Percentiles rank a stretch among this genome's conserved stretches.
These are phyloP conservation scores for Suillus sp. DNA, from an alignment of 768 basidiomycete genomes.

Conservation along the genomic window DNA sequence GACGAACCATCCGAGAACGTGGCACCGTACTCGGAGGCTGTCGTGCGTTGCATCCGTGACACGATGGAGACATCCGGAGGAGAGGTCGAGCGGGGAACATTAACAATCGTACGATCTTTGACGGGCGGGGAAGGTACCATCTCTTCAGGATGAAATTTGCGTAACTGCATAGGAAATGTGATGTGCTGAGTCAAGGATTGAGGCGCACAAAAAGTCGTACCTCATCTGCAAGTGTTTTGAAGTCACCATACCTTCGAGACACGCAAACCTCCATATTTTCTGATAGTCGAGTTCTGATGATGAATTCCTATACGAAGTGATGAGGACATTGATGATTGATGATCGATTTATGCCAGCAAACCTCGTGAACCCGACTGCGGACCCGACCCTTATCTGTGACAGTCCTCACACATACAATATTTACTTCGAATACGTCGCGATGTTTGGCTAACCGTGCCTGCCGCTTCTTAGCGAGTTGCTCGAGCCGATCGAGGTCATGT, in stretches of 20 bases:
- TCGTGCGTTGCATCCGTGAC: conserved; percentile 68
- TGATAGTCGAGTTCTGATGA: conserved; percentile 83
- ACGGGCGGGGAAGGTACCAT: conserved; percentile 80
- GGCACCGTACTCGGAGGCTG: background rate
- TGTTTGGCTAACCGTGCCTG: conserved; percentile 48
- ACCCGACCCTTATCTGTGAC: conserved; percentile 85
- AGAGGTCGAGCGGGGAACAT: conserved; percentile 40
- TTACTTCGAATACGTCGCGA: conserved; percentile 79
- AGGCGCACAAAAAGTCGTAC: conserved; percentile 41
- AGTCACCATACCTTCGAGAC: conserved; percentile 93
- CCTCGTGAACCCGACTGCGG: conserved; percentile 86
- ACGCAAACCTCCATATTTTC: conserved; percentile 80
- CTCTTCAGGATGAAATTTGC: conserved; percentile 83
- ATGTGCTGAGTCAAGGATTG: background rate
- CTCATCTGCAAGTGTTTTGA: conserved; percentile 84
- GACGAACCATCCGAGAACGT: conserved; percentile 15
- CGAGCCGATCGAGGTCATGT: conserved; percentile 77
- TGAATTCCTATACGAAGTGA: conserved; percentile 73
- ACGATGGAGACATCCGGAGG: conserved; percentile 15
- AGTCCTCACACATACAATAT: conserved; percentile 85
- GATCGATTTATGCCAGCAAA: conserved; percentile 37
- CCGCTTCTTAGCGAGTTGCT: conserved; percentile 66
- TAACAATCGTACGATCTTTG: conserved; percentile 82
- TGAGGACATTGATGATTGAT: conserved; percentile 11
- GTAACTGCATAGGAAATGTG: conserved; percentile 56